phyloP scores from a whole-genome alignment of 306 rosid genomes.

The Trifolium repens region DNA sequence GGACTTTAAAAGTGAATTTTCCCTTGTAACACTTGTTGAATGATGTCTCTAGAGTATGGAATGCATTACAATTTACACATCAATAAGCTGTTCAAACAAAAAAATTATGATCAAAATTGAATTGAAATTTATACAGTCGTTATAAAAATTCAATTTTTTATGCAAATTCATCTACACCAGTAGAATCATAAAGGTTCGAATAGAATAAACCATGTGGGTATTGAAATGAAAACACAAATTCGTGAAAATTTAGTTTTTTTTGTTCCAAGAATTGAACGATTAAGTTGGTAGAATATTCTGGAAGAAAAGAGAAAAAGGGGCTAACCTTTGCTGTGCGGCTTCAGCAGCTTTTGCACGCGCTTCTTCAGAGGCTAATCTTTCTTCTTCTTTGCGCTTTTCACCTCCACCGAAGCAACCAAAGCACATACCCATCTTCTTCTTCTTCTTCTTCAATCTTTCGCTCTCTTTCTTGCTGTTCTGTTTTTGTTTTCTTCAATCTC shows the following conservation, averaged over 20 bases:
- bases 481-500: neutral
- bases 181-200: neutral
- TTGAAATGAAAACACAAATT: slow-evolving; percentile 20
- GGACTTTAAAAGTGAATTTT: slow-evolving; percentile 18
- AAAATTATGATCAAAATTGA: slow-evolving; percentile 8
- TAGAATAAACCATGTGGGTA: neutral
- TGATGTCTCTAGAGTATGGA: neutral
- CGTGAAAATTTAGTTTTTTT: neutral
- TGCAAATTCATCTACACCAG: slow-evolving; percentile 1
- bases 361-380: slow-evolving; percentile 79
- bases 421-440: slow-evolving; percentile 70
- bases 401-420: slow-evolving; percentile 68
- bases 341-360: slow-evolving; percentile 84
- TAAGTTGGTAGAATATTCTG: neutral
- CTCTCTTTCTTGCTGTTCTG: slow-evolving; percentile 9
- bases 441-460: slow-evolving; percentile 25
- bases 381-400: slow-evolving; percentile 69
- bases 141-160: neutral
- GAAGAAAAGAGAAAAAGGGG: neutral
- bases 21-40: neutral
- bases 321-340: slow-evolving; percentile 87
- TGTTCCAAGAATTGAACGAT: neutral
- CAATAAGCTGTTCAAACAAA: slow-evolving; percentile 10
- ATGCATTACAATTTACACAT: neutral
- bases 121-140: slow-evolving; percentile 9